A percentile compares a stretch with the other conserved stretches of the same genome.
phyloP scores from a whole-genome alignment of 2,329 filamentous ascomycete species.

The Colletotrichum destructivum region DNA sequence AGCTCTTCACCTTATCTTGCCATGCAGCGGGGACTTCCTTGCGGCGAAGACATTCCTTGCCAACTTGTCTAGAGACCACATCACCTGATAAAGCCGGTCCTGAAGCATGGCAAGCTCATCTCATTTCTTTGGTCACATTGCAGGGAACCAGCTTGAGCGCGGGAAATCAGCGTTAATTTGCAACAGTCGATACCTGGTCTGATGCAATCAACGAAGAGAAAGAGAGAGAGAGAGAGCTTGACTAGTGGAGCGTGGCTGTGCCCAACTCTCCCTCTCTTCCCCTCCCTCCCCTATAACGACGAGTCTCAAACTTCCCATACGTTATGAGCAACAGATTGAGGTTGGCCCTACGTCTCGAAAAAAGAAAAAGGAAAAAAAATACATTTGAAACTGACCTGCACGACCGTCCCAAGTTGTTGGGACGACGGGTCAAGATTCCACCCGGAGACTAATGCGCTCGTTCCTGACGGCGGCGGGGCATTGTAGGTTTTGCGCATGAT shows the following conservation, averaged over 20 bases:
- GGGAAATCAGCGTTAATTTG: slow-evolving; percentile 7
- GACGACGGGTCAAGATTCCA: slow-evolving; percentile 30
- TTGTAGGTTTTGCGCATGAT: slow-evolving; percentile 37
- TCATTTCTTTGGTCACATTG: slow-evolving; percentile 23
- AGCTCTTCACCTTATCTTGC: slow-evolving; percentile 17
- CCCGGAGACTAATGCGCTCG: slow-evolving; percentile 27
- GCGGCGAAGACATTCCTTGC: slow-evolving; percentile 14
- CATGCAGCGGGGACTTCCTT: slow-evolving; percentile 13
- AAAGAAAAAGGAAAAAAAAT: neutral
- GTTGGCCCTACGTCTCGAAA: slow-evolving; percentile 25
- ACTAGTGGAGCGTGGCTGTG: slow-evolving; percentile 28
- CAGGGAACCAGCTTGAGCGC: slow-evolving; percentile 15
- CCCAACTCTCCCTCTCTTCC: neutral
- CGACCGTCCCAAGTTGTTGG: slow-evolving; percentile 33
- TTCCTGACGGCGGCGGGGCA: slow-evolving; percentile 11
- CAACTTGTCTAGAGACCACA: slow-evolving; percentile 4
- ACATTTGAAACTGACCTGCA: slow-evolving; percentile 31
- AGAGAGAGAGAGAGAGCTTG: neutral
- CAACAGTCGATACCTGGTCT: slow-evolving; percentile 10
- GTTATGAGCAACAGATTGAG: slow-evolving; percentile 19
- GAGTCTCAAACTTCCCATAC: slow-evolving; percentile 18
- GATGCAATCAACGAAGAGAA: neutral
- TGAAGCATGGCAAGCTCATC: slow-evolving; percentile 37
- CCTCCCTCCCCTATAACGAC: neutral
- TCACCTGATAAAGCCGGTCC: slow-evolving; percentile 19